These are phyloP conservation scores for Proliferodiscus dingleyae DNA, from an alignment of 2,329 filamentous ascomycete species.

Conservation along the genomic window DNA sequence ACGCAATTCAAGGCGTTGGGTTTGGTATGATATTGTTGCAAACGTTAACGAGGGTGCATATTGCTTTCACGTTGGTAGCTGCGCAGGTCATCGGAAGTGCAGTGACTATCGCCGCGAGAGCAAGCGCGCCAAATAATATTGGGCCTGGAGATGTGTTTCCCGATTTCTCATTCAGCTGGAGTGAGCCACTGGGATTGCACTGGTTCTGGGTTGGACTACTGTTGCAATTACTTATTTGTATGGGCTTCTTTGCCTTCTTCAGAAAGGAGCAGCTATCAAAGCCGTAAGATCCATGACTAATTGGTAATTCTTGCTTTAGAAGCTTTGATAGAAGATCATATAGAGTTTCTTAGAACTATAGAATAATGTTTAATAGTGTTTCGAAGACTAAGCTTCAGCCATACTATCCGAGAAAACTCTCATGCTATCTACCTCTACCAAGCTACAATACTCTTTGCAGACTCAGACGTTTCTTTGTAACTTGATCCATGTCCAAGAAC, in stretches of 20 bases:
- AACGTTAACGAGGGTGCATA: constrained; percentile 60
- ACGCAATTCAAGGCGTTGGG: constrained; percentile 60
- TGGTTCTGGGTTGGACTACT: constrained; percentile 57
- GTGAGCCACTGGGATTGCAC: constrained; percentile 39
- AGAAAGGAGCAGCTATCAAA: constrained; percentile 54
- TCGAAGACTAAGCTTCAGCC: too few relatives aligned
- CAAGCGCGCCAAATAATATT: constrained; percentile 54
- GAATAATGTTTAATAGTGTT: too few relatives aligned
- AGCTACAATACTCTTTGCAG: too few relatives aligned
- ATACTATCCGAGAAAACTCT: too few relatives aligned
- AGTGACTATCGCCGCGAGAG: constrained; percentile 57
- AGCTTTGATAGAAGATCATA: too few relatives aligned
- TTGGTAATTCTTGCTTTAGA: too few relatives aligned
- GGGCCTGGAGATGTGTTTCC: constrained; percentile 60
- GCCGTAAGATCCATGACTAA: too few relatives aligned
- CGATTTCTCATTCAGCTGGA: constrained; percentile 48
- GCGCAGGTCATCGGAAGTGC: constrained; percentile 59
- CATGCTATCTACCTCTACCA: too few relatives aligned
- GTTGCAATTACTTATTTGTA: constrained; percentile 53
- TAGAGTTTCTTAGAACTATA: too few relatives aligned
- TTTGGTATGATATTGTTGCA: constrained; percentile 65
- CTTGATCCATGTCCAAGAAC: too few relatives aligned
- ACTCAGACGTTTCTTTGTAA: too few relatives aligned
- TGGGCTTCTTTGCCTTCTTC: constrained; percentile 53
- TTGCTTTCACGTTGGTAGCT: constrained; percentile 54